A percentile compares a stretch with the other conserved stretches of the same genome.
These are phyloP conservation scores for Pythium utonaiense DNA, from an alignment of 352 stramenopile species.

Conservation along the genomic window DNA sequence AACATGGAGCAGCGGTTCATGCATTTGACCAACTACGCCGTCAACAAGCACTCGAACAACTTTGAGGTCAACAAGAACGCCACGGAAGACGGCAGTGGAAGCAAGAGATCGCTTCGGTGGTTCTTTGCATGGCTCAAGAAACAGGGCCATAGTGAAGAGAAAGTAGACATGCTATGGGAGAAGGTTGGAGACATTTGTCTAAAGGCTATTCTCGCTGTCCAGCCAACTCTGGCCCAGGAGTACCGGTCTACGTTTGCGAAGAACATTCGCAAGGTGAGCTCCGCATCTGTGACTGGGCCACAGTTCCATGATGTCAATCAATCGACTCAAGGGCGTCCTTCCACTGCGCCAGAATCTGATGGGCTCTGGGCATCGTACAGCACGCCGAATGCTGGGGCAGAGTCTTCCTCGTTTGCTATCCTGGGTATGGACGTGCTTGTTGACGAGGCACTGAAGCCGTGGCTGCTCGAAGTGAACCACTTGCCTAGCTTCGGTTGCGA, in stretches of 20 bases:
- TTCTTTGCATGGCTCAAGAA: constrained; percentile 89
- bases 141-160: constrained; percentile 47
- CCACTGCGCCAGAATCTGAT: constrained; percentile 20
- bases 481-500: constrained; percentile 95
- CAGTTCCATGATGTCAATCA: neutral
- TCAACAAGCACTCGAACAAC: constrained; percentile 90
- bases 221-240: constrained; percentile 91
- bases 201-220: constrained; percentile 92
- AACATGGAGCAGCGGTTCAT: constrained; percentile 90
- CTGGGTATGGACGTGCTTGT: constrained; percentile 97
- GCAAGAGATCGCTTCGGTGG: constrained; percentile 89
- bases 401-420: constrained; percentile 87
- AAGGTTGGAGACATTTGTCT: constrained; percentile 93
- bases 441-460: constrained; percentile 92
- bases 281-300: constrained; percentile 24
- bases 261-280: constrained; percentile 62
- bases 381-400: constrained; percentile 14
- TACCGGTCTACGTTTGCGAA: constrained; percentile 88
- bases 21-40: constrained; percentile 91
- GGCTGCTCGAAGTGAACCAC: constrained; percentile 98
- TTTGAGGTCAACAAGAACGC: constrained; percentile 80
- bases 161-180: constrained; percentile 84
- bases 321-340: constrained; percentile 6
- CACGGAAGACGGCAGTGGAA: constrained; percentile 58
- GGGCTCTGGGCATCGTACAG: constrained; percentile 16